Base-by-base conservation (phyloP, 139 green algal genomes). In the Chlamydomonas urium region DNA sequence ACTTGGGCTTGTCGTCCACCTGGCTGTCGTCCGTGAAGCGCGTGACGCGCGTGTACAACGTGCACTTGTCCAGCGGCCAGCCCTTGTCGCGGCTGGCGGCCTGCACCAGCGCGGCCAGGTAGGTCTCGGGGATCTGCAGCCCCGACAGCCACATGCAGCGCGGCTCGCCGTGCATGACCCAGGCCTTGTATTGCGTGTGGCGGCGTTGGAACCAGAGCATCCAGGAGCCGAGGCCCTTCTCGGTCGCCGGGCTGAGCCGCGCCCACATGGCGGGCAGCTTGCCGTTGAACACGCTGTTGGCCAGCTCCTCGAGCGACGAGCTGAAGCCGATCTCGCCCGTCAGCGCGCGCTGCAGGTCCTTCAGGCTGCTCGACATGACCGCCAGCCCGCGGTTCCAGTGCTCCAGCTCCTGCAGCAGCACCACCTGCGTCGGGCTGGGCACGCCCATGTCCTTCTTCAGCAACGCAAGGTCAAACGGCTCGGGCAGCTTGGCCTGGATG, bases 361-460 rank as follows among this genome's bases (percentile, higher is more conserved):
- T 84, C 33, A 97, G 76, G 47, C 74, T 85, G 26, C n/a, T 73
- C 32, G 71, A 67, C 86, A 97, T 94, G 26, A 79, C 78, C 23
- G 47, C 47, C 66, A 90, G 37, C 60, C 90, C 73, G 8, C 66
- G 77, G 75, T 96, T 96, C 81, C 83, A 95, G 28, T 84, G 76
- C 56, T 93, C 90, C 53, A 95, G 76, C 83, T 96, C 91, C 65
- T 96, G 91, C 61, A 94, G 73, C 73, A 95, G 85, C 65, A 92
- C 86, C 62, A 93, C 84, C 65, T 91, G 85, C 5, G 80, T 89
- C 31, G 88, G 90, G 21, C 48, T 81, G 28, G 86, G 85, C 24
- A 87, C 60, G 3, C 81, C 83, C 4, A 93, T 83, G 70, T 87
- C 80, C 79, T 93, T 94, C 47, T 79, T 79, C 48, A 96, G 68